Evolutionary conservation across 257 asterid genomes (phyloP).

Genomic region (Buddleja alternifolia): DNA sequence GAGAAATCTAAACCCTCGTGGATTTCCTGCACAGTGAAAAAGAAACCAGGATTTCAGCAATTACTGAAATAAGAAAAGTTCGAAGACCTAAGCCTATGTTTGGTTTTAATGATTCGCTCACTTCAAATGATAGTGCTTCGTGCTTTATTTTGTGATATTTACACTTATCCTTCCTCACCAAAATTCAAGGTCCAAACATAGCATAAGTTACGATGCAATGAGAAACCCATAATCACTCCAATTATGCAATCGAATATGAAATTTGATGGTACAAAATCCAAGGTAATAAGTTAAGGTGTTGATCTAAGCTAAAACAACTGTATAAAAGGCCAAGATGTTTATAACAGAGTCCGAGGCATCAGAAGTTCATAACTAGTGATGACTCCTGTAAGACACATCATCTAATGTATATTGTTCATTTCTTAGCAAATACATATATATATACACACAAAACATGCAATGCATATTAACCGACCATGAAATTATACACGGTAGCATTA

Average conservation of each 20-base stretch:
- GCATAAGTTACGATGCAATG: constrained; percentile 10
- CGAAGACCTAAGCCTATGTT: background rate
- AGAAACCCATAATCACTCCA: background rate
- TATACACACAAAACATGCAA: background rate
- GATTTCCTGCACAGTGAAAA: constrained; percentile 59
- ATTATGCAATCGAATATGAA: background rate
- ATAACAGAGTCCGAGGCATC: background rate
- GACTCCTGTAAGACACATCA: no score
- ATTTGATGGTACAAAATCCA: background rate
- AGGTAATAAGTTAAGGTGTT: background rate
- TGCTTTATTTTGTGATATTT: no score
- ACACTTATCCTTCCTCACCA: no score
- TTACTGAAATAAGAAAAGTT: background rate
- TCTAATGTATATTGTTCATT: no score
- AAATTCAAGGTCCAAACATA: no score
- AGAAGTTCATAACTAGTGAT: background rate
- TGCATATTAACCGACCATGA: background rate
- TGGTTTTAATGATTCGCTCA: no score
- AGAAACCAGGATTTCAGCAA: background rate
- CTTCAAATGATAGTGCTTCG: no score
- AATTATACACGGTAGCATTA: background rate
- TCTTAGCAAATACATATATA: no score
- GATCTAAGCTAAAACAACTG: background rate
- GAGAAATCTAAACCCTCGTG: constrained; percentile 82
- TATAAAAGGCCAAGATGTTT: background rate